These are phyloP conservation scores for Udeniomyces megalosporus DNA, from an alignment of 768 basidiomycete species.

Conservation along the genomic window DNA sequence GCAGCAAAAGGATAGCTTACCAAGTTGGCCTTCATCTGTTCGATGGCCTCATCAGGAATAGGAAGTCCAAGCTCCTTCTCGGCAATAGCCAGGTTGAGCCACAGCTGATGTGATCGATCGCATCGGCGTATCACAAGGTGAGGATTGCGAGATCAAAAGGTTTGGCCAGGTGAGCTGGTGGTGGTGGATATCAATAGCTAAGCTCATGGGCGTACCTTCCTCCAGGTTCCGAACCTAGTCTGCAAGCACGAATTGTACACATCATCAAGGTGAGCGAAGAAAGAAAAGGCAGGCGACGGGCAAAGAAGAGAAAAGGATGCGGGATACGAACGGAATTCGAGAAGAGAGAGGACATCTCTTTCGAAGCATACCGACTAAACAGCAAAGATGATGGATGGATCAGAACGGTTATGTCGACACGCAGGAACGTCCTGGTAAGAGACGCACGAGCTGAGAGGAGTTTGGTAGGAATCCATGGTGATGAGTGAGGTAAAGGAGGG, in stretches of 20 bases:
- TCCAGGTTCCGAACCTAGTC: constrained; percentile 93
- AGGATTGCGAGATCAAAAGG: too few species aligned
- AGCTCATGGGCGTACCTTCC: too few species aligned
- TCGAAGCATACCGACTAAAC: constrained; percentile 88
- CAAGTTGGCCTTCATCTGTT: constrained; percentile 85
- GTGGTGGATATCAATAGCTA: too few species aligned
- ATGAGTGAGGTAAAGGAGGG: not conserved
- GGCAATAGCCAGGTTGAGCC: constrained; percentile 90
- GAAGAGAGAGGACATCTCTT: constrained; percentile 94
- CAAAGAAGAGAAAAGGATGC: constrained; percentile 21
- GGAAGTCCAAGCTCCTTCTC: constrained; percentile 88
- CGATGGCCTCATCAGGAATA: constrained; percentile 76
- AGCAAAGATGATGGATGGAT: not conserved
- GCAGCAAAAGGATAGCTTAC: constrained; percentile 34
- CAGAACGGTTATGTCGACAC: too few species aligned
- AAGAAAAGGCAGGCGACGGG: too few species aligned
- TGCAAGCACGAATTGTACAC: constrained; percentile 26
- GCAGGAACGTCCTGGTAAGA: too few species aligned
- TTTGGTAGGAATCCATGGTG: constrained; percentile 31
- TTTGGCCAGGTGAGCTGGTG: too few species aligned
- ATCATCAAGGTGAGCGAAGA: too few species aligned
- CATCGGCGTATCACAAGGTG: too few species aligned
- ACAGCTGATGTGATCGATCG: too few species aligned
- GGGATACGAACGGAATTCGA: constrained; percentile 58
- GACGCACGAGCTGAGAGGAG: constrained; percentile 30